Percentiles rank a stretch among this genome's conserved stretches.
Evolutionary conservation across 495 filamentous ascomycete genomes (phyloP).

Genomic region (Penicillium samsonianum): DNA sequence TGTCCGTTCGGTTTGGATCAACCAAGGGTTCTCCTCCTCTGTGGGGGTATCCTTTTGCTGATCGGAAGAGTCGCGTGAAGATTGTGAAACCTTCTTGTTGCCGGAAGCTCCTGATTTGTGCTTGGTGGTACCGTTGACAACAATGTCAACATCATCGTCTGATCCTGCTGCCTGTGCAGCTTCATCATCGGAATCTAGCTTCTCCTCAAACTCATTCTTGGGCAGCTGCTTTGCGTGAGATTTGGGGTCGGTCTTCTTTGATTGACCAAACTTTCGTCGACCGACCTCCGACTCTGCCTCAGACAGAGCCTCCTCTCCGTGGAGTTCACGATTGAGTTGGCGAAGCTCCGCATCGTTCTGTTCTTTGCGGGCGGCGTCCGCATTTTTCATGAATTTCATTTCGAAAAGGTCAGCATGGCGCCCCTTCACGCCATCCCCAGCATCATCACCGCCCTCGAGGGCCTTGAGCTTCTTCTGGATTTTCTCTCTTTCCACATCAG

Average conservation of each 20-base stretch:
- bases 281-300: constrained; percentile 59
- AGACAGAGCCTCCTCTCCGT: constrained; percentile 54
- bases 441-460: constrained; percentile 48
- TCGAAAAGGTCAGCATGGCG: constrained; percentile 58
- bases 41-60: constrained; percentile 24
- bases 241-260: constrained; percentile 31
- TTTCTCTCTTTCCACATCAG: constrained; percentile 54
- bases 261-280: constrained; percentile 65
- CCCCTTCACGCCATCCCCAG: constrained; percentile 38
- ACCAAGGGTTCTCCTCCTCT: constrained; percentile 53
- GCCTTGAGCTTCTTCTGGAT: constrained; percentile 58
- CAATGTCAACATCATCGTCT: constrained; percentile 30
- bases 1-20: constrained; percentile 42
- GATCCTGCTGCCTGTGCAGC: constrained; percentile 23
- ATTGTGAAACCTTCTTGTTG: constrained; percentile 23
- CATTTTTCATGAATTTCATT: constrained; percentile 92
- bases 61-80: constrained; percentile 21
- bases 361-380: constrained; percentile 72
- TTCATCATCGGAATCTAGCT: constrained; percentile 55
- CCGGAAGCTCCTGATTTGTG: constrained; percentile 21
- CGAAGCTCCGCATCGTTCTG: constrained; percentile 82
- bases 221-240: constrained; percentile 24
- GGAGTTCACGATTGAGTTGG: constrained; percentile 71
- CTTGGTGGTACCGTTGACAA: constrained; percentile 25
- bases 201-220: constrained; percentile 63